Conservation (phyloP, 768 basidiomycete genomes). For the Termitomyces sp. region DNA sequence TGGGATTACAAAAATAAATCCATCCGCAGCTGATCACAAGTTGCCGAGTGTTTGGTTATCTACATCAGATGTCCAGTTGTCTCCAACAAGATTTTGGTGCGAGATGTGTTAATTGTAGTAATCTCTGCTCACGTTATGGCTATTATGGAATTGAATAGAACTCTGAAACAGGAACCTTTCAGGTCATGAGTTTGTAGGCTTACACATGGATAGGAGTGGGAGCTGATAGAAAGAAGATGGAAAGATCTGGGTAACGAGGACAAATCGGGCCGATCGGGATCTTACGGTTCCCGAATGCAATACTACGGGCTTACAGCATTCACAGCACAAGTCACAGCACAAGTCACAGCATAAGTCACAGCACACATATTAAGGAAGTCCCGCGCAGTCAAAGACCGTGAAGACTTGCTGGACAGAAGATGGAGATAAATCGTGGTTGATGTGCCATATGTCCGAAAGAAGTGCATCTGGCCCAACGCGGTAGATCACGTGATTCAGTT, state of each 20-base stretch:
- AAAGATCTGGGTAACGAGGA: too few species aligned
- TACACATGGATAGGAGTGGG: neutral
- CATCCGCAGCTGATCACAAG: neutral
- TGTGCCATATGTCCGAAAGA: too few species aligned
- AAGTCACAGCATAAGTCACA: too few species aligned
- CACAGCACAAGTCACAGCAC: too few species aligned
- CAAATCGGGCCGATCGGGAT: too few species aligned
- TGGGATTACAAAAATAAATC: neutral
- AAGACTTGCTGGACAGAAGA: too few species aligned
- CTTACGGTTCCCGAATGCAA: neutral
- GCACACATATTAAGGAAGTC: too few species aligned
- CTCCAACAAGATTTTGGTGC: neutral
- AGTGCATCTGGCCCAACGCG: neutral
- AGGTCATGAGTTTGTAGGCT: neutral
- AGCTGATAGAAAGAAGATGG: neutral
- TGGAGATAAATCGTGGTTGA: too few species aligned
- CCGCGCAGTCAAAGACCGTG: too few species aligned
- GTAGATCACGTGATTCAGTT: neutral
- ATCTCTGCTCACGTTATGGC: neutral
- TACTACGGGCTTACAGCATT: too few species aligned
- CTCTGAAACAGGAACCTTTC: neutral
- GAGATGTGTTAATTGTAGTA: neutral
- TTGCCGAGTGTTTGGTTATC: neutral
- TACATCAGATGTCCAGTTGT: neutral
- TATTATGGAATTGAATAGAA: neutral